These are phyloP conservation scores for Mucor racemosus DNA, from an alignment of 371 early-diverging fungal genomes.

Conservation along the genomic window DNA sequence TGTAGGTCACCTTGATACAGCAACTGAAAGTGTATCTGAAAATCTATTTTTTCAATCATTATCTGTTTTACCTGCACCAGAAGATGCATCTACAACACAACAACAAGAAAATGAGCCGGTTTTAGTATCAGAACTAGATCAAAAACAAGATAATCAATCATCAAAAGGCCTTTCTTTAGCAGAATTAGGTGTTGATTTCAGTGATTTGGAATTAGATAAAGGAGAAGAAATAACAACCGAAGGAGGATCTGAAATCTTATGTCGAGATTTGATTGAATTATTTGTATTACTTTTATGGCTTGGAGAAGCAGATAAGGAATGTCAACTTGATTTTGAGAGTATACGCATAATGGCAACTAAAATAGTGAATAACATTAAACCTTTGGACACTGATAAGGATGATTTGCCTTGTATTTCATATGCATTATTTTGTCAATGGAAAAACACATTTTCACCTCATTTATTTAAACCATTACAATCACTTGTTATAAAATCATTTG, in stretches of 20 bases:
- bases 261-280: constrained; percentile 39
- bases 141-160: constrained; percentile 9
- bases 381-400: neutral
- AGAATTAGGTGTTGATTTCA: constrained; percentile 47
- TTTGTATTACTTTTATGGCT: constrained; percentile 46
- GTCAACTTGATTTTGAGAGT: constrained; percentile 3
- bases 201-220: constrained; percentile 35
- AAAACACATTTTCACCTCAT: constrained; percentile 52
- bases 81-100: neutral
- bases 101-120: neutral
- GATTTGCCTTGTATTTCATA: constrained; percentile 27
- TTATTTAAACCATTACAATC: constrained; percentile 51
- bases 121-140: constrained; percentile 1
- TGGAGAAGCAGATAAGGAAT: constrained; percentile 29
- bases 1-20: constrained; percentile 39
- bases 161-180: constrained; percentile 38
- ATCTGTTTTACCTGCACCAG: constrained; percentile 33
- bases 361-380: constrained; percentile 22
- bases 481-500: constrained; percentile 56
- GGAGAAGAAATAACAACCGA: neutral
- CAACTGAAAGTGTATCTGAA: constrained; percentile 24
- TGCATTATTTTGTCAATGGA: constrained; percentile 42
- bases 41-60: constrained; percentile 50
- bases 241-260: constrained; percentile 25
- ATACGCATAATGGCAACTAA: constrained; percentile 9